Base-by-base conservation (phyloP, 352 stramenopile species). In the Sclerospora graminicola region DNA sequence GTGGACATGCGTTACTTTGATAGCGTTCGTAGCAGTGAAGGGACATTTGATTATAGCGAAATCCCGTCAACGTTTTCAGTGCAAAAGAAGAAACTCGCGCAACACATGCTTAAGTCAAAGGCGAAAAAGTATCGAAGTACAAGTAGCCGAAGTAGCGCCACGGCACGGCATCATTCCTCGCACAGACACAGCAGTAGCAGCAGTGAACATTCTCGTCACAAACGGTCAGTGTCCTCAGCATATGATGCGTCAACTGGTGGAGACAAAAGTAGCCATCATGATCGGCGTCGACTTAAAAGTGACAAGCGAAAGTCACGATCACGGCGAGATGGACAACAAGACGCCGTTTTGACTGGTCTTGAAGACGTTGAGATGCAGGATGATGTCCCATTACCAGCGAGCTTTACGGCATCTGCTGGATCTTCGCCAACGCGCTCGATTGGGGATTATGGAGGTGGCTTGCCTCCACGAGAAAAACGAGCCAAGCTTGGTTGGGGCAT, bases 401-500 rank as follows among this genome's bases (percentile, higher is more conserved):
- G 66, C 34, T 79, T 79, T 26, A 53, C 48, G 14, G 47, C 57
- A 28, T 63, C 57, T 21, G 43, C 59, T 21, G 51, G 15, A 36
- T 51, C 45, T 50, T 59, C 48, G 15, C 23, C 37, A 3, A 40
- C 10, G 16, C 41, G 16, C 4, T 18, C 37, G n/a, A 43, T 30
- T 27, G 11, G 26, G 9, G 37, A 42, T 13, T 21, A 4, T 4
- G 42, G 54, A 4, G 45, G 48, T 9, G 43, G 40, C 26, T 56
- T 60, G 20, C 54, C 45, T 34, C 49, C 44, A 10, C 58, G 54
- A 32, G 58, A 64, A 41, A 85, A 83, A 40, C 74, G 78, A 6
- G 56, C 45, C 8, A 89, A 84, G 57, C 62, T 89, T 7, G 78
- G 57, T n/a, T 89, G 78, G 78, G 78, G 78, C 19, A 89, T 89